These are phyloP conservation scores for Hyphopichia burtonii DNA, from an alignment of 1,139 yeast species.

Conservation along the genomic window DNA sequence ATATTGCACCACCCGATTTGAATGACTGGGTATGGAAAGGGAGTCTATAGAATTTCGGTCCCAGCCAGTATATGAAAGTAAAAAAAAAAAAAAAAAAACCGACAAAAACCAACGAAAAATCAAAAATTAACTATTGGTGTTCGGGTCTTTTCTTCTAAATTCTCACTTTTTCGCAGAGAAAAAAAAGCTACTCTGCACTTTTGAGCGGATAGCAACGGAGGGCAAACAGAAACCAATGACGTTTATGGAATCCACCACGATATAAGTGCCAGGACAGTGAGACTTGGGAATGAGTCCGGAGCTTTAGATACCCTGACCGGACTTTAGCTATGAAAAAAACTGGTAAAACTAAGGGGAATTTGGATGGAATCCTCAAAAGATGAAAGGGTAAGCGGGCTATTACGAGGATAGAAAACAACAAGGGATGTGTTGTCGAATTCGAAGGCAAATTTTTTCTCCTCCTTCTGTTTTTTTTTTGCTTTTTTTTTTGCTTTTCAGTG, in stretches of 20 bases:
- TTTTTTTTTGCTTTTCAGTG: neutral
- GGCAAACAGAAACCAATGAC: neutral
- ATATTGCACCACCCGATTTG: no score
- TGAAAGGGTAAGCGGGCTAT: neutral
- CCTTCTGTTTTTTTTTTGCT: neutral
- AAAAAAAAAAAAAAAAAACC: no score
- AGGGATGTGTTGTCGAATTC: constrained; percentile 2
- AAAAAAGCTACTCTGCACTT: constrained; percentile 1
- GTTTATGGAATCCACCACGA: neutral
- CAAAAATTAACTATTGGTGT: constrained; percentile 12
- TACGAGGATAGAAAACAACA: neutral
- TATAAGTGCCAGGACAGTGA: neutral
- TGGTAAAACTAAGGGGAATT: neutral
- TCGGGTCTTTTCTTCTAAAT: constrained; percentile 8
- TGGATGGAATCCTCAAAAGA: neutral
- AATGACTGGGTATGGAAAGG: neutral
- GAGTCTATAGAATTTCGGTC: no score
- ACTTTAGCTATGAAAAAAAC: neutral
- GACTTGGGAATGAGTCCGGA: neutral
- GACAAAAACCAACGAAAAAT: neutral
- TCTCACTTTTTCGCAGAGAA: neutral
- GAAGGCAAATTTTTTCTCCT: neutral
- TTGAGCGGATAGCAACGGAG: constrained; percentile 2
- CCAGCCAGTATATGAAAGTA: no score
- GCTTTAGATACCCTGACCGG: neutral